Evolutionary conservation across 2,329 filamentous ascomycete genomes (phyloP), one percentile per base, ranked within the genome.

Genomic region (Aspergillus transmontanensis): DNA sequence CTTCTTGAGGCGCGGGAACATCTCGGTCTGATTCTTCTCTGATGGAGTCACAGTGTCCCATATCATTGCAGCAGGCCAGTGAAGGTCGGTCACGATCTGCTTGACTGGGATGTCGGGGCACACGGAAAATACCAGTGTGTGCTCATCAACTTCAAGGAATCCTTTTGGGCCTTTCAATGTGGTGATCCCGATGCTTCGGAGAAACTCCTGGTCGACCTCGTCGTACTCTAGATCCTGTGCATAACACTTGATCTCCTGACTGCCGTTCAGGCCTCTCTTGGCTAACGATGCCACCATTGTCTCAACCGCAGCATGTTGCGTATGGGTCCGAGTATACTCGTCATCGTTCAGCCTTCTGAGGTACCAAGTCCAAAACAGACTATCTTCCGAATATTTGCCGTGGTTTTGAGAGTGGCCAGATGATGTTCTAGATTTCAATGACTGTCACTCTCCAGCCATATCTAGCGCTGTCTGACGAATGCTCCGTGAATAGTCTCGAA

Each of bases 81-180:
- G 72, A 55, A 77, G 67, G 65, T 80, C 79, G n/a, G 75, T 73
- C 41, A 81, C 68, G 28, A 80, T 73, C 63, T 80, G 75, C 55
- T 75, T 77, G 6, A 79, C 69, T 0, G 78, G 75, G 0, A 76
- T 69, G 48, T 74, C 70, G 1, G 76, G 64, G 39, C 70, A 73
- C 11, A 74, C 62, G 0, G 77, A 77, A 59, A 81, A 68, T n/a
- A 80, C 75, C 32, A 78, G 57, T 14, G 77, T 76, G n/a, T 74
- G 61, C 6, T 76, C 71, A 60, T 81, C 75, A 1, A 80, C 60
- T 58, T 76, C 74, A 1, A 78, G 66, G 61, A 79, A 81, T 4
- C 75, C 78, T 9, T 71, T 69, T 1, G 72, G 69, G 45, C 73
- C 72, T n/a, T 74, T 69, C 36, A 76, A 61, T 23, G 69, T 58